phyloP scores from a whole-genome alignment of 2,329 filamentous ascomycete genomes.

The Boeremia exigua region DNA sequence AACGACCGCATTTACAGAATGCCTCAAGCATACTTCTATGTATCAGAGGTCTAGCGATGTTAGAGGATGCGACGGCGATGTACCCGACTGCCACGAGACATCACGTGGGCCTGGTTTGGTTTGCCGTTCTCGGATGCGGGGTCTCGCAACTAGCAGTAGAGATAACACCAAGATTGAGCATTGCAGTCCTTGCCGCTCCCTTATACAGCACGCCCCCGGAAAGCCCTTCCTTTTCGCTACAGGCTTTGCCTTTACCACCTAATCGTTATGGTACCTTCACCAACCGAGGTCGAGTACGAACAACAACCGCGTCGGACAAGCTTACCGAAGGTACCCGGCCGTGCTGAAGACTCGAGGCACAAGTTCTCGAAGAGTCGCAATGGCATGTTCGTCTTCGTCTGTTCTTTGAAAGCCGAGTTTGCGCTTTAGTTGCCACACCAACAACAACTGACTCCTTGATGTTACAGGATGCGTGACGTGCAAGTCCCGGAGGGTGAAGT shows the following conservation, averaged over 20 bases:
- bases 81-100: background rate
- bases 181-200: background rate
- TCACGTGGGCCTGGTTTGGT: constrained; percentile 11
- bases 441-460: constrained; percentile 12
- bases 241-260: background rate
- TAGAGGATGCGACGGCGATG: background rate
- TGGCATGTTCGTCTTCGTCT: constrained; percentile 19
- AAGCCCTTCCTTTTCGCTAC: background rate
- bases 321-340: background rate
- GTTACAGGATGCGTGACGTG: constrained; percentile 71
- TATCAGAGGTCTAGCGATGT: background rate
- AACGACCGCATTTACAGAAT: background rate
- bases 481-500: constrained; percentile 74
- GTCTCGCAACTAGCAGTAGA: constrained; percentile 7
- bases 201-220: background rate
- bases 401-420: background rate
- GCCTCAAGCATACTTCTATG: background rate
- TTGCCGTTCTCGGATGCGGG: constrained; percentile 18
- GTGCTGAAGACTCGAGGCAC: constrained; percentile 17
- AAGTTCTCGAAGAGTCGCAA: constrained; percentile 18
- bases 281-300: background rate
- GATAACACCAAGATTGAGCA: constrained; percentile 10
- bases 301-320: constrained; percentile 3
- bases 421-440: background rate
- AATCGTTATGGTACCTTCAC: constrained; percentile 8